Conservation (phyloP, 805 yeast genomes). For the Lachancea thermotolerans region DNA sequence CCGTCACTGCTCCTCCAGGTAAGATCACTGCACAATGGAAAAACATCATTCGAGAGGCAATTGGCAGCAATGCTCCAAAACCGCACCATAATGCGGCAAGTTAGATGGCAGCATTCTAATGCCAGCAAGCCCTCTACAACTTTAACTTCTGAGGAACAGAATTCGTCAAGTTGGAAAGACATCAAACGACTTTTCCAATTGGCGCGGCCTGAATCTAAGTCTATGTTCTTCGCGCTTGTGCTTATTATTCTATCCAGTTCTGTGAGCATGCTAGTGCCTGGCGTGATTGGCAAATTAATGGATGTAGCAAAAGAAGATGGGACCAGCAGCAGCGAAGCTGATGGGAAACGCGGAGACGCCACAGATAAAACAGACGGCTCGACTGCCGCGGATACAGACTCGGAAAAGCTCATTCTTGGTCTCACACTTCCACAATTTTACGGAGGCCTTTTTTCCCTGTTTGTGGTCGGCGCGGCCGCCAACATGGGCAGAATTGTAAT, state of each 20-base stretch:
- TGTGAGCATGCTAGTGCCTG: conserved; percentile 74
- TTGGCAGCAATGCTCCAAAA: neutral
- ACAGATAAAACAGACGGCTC: conserved; percentile 1
- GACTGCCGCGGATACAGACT: conserved; percentile 11
- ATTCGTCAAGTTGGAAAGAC: conserved; percentile 32
- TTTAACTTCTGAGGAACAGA: conserved; percentile 21
- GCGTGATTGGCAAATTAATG: conserved; percentile 76
- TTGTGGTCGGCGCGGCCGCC: conserved; percentile 67
- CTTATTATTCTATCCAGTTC: conserved; percentile 67
- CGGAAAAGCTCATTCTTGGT: conserved; percentile 43
- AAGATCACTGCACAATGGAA: no score
- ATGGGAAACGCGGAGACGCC: conserved; percentile 20
- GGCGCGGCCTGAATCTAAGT: conserved; percentile 50
- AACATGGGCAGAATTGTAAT: conserved; percentile 76
- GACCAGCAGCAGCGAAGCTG: neutral
- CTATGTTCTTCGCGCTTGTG: conserved; percentile 53
- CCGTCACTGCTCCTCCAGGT: no score
- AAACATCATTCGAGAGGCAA: no score
- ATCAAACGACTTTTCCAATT: conserved; percentile 43
- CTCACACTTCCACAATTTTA: conserved; percentile 60
- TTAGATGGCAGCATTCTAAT: conserved; percentile 4
- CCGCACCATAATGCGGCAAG: neutral
- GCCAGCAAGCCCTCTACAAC: neutral
- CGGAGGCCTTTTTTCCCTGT: conserved; percentile 50
- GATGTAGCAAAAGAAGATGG: conserved; percentile 49